Conservation (phyloP, 768 basidiomycete genomes). For the Suillus plorans region DNA sequence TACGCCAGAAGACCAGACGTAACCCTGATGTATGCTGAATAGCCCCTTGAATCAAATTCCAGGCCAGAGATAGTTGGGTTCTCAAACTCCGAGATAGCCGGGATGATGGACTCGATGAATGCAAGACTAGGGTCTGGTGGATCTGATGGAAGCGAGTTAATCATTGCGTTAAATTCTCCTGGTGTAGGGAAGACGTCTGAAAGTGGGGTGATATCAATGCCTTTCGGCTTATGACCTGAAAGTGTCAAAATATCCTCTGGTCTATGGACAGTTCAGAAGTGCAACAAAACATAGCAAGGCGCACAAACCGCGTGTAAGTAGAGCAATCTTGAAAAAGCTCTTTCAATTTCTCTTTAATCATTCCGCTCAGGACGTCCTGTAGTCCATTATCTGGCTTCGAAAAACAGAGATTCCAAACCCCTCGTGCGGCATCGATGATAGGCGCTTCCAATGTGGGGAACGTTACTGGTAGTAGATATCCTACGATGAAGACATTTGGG, state of each 20-base stretch:
- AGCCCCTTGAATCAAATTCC: slow-evolving; percentile 49
- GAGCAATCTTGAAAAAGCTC: slow-evolving; percentile 40
- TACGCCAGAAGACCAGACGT: slow-evolving; percentile 55
- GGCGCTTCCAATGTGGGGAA: slow-evolving; percentile 23
- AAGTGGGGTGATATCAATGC: slow-evolving; percentile 40
- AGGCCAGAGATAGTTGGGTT: slow-evolving; percentile 9
- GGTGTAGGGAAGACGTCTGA: slow-evolving; percentile 53
- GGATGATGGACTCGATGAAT: slow-evolving; percentile 58
- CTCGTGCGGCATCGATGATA: slow-evolving; percentile 18
- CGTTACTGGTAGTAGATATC: slow-evolving; percentile 42
- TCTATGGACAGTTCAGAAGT: slow-evolving; percentile 24
- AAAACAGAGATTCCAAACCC: slow-evolving; percentile 33
- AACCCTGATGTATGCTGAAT: slow-evolving; percentile 58
- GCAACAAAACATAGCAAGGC: not conserved
- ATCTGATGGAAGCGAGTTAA: slow-evolving; percentile 44
- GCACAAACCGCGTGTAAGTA: slow-evolving; percentile 31
- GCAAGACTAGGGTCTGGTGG: slow-evolving; percentile 56
- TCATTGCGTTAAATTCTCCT: slow-evolving; percentile 46
- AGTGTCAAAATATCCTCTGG: slow-evolving; percentile 47
- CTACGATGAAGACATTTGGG: slow-evolving; percentile 48
- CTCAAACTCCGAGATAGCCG: slow-evolving; percentile 35
- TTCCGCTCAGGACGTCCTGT: slow-evolving; percentile 26
- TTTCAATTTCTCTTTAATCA: slow-evolving; percentile 44
- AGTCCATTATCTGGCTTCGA: slow-evolving; percentile 20
- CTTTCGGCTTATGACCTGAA: slow-evolving; percentile 34